Evolutionary conservation across 805 yeast genomes (phyloP), one percentile per base, ranked within the genome.

Genomic region (Pichia phayaonensis): DNA sequence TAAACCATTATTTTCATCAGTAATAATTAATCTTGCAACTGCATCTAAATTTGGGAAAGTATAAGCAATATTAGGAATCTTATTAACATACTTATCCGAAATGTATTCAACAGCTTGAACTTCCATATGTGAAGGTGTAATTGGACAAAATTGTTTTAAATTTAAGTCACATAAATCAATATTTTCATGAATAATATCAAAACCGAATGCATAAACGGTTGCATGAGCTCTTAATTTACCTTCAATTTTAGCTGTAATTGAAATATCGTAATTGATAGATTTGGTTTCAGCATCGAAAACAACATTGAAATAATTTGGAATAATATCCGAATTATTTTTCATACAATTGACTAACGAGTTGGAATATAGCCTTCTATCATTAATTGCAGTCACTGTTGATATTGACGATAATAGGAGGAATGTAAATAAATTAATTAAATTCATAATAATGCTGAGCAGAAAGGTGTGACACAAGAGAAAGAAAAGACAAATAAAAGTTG

Each of bases 61-160:
- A 66, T 79, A 90, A 1, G 97, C 94, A 54, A 90, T 84, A 12
- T 86, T 90, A 0, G 97, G 97, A 56, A 90, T 79, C 62, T 72
- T 66, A 36, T 71, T 63, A 26, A 75, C 79, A 56, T 82, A 80
- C 20, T 61, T 58, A 12, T 68, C 58, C 20, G 80, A 66, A 40
- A 83, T 73, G 55, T 86, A 80, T 64, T 81, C 77, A 51, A 84
- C 69, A 22, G 94, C 80, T 56, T 85, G 84, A 47, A 90, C 76
- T 59, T 86, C 87, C 61, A 90, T 77, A 40, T 79, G 69, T 31
- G 97, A 97, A 0, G 97, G 90, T 59, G 74, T 81, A 34, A 90
- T 65, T 1, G 97, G 97, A 68, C 97, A 90, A 63, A 90, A 86
- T 70, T 90, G 95, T 62, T 84, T 85, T 85, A 95, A 83, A 31